Evolutionary conservation across 257 asterid species (phyloP), one percentile per base, ranked within the genome.

Genomic region (Rubia yunnanensis): DNA sequence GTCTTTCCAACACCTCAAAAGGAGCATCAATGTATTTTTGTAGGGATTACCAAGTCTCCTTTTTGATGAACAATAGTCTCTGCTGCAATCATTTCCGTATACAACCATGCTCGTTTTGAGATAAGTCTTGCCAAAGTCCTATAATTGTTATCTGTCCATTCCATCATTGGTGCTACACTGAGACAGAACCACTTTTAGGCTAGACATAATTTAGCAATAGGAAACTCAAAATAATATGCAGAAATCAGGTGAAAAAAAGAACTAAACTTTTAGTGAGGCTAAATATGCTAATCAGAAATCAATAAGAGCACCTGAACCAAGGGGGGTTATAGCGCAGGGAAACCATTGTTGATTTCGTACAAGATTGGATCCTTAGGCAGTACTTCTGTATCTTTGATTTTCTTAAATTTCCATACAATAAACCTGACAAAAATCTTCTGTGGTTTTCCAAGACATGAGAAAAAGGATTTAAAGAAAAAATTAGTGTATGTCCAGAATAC

Each of bases 81-180:
- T 15, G 98, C 98, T 72, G 98, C 94, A 79, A 92, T 76, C 98
- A 92, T 92, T 84, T 92, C 97, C 1, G 97, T 83, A 73, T 92
- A 92, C 53, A 89, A 82, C 98, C 97, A 89, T 64, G 96, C 91
- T 72, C 77, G 88, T 75, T 87, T 89, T 13, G 97, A 73, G 68
- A 92, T 79, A 74, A 92, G 74, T 34, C 98, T 92, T 56, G 95
- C 97, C 86, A 92, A 72, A 74, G 98, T 92, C 72, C 98, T 84
- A 71, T 71, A 92, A 68, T 89, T 90, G 74, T 83, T 92, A 81
- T 92, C 91, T 3, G 98, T 89, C 85, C 75, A 87, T 1, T 92
- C 98, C 98, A 92, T 92, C 98, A 92, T 92, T 23, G 97, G 98
- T 52, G 96, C 98, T 72, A 92, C 77, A 79, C 98, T 92, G 87